These are phyloP conservation scores for Chaetomium tenue DNA, from an alignment of 495 filamentous ascomycete species.

Conservation along the genomic window DNA sequence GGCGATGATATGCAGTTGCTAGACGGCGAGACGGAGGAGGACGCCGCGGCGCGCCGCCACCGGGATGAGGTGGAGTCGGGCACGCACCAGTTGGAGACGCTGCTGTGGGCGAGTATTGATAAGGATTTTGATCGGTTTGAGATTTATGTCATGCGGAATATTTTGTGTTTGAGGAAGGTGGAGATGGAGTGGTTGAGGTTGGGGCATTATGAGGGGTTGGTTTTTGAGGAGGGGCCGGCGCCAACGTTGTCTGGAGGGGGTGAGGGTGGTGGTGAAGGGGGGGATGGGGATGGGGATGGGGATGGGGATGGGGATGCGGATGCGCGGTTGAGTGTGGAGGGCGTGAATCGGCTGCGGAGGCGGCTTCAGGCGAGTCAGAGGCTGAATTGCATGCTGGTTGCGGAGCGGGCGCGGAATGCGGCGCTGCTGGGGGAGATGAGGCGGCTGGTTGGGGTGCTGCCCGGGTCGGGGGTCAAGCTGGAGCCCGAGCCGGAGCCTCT, in stretches of 20 bases:
- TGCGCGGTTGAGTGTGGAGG: conserved; percentile 17
- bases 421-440: conserved; percentile 65
- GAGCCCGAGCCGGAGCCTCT: conserved; percentile 14
- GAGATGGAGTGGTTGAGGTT: conserved; percentile 74
- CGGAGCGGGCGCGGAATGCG: conserved; percentile 75
- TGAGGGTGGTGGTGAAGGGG: neutral
- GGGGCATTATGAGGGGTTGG: conserved; percentile 72
- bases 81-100: conserved; percentile 86
- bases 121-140: conserved; percentile 97
- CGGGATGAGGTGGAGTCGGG: conserved; percentile 84
- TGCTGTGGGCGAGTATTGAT: conserved; percentile 91
- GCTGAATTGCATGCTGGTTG: conserved; percentile 69
- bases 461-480: neutral
- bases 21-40: conserved; percentile 31
- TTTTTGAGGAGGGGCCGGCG: conserved; percentile 21
- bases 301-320: conserved; percentile 15
- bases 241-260: neutral
- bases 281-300: conserved; percentile 7
- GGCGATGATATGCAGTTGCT: neutral
- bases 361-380: conserved; percentile 78
- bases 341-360: conserved; percentile 64
- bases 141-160: conserved; percentile 85
- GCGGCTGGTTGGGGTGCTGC: conserved; percentile 47
- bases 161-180: conserved; percentile 70
- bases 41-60: conserved; percentile 44